Conservation (phyloP, 75 land plant species). For the Larix kaempferi region DNA sequence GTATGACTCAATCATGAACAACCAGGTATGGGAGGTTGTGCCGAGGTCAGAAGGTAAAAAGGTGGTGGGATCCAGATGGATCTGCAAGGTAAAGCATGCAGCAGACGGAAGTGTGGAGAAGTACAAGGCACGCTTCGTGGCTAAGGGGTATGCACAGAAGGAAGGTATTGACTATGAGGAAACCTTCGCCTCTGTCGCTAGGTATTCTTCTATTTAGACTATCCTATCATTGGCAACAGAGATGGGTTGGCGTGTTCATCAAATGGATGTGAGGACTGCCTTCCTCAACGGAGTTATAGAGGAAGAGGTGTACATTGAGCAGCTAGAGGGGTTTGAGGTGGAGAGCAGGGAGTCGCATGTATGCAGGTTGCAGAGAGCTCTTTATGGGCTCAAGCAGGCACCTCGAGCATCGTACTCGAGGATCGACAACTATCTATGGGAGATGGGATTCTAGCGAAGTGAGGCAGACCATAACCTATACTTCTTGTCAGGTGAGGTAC, state of each 20-base stretch:
- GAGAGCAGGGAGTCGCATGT: too few relatives aligned
- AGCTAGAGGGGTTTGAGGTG: too few relatives aligned
- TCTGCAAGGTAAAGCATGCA: constrained; percentile 17
- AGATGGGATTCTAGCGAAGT: too few relatives aligned
- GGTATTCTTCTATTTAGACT: constrained; percentile 5
- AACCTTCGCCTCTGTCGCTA: constrained; percentile 31
- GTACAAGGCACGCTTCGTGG: constrained; percentile 16
- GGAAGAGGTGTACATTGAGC: too few relatives aligned
- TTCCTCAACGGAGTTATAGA: too few relatives aligned
- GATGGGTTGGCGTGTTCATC: neutral
- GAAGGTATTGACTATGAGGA: constrained; percentile 23
- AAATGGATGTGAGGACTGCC: constrained; percentile 18
- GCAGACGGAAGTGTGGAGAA: constrained; percentile 12
- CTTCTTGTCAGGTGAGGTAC: too few relatives aligned
- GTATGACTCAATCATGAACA: constrained; percentile 11
- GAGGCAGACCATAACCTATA: too few relatives aligned
- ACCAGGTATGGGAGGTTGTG: constrained; percentile 16
- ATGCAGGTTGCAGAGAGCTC: too few relatives aligned
- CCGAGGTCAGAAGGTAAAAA: neutral
- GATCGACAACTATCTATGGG: too few relatives aligned
- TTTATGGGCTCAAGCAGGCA: too few relatives aligned
- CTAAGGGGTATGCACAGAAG: constrained; percentile 20
- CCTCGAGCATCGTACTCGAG: too few relatives aligned
- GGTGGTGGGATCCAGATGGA: constrained; percentile 17
- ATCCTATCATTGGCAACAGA: constrained; percentile 9